A percentile compares a stretch with the other conserved stretches of the same genome.
phyloP scores from a whole-genome alignment of 805 yeast species.

The Lipomyces yamanashiensis region DNA sequence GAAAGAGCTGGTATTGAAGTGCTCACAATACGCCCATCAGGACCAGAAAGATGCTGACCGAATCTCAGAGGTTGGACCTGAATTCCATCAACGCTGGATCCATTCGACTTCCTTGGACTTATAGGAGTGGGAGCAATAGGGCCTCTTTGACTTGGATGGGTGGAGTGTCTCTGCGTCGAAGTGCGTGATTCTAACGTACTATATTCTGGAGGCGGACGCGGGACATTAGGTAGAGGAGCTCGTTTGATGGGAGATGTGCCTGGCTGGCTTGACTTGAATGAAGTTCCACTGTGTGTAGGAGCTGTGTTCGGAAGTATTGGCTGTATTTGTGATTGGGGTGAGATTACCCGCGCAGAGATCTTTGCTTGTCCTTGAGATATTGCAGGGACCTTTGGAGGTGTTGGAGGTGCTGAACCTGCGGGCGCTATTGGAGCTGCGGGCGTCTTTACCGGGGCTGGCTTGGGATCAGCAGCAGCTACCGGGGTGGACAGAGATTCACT shows the following conservation, averaged over 20 bases:
- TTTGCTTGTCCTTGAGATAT: neutral
- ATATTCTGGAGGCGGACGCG: conserved; percentile 15
- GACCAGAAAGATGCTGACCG: conserved; percentile 14
- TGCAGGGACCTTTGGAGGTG: neutral
- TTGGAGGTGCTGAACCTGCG: neutral
- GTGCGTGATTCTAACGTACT: neutral
- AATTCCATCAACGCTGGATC: neutral
- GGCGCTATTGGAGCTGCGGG: too few relatives aligned
- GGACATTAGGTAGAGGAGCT: neutral
- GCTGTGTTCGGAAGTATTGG: neutral
- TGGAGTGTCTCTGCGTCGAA: neutral
- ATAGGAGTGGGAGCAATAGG: neutral
- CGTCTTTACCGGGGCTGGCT: neutral
- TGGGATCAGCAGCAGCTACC: neutral
- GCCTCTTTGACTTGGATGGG: neutral
- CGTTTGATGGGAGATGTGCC: neutral
- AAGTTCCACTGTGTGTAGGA: neutral
- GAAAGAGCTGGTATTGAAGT: neutral
- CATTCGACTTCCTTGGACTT: neutral
- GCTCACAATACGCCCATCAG: conserved; percentile 2
- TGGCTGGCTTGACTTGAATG: neutral
- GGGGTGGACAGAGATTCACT: conserved; percentile 6
- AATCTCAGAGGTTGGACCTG: conserved; percentile 9
- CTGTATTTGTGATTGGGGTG: neutral
- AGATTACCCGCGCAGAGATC: neutral